phyloP scores from a whole-genome alignment of 805 yeast genomes.

The Candida ipomoeae region DNA sequence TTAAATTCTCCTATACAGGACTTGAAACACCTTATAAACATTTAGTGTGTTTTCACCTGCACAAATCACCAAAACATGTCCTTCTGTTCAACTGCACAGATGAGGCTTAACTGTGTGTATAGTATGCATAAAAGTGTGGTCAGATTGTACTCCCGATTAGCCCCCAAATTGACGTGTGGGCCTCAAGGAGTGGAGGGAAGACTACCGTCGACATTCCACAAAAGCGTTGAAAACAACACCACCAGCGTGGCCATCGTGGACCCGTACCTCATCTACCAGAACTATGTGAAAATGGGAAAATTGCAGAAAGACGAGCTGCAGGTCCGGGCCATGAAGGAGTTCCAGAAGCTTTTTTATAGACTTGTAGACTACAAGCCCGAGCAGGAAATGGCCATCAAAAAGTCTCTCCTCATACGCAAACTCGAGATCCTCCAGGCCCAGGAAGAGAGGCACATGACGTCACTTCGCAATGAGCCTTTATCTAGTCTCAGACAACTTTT shows the following conservation, averaged over 20 bases:
- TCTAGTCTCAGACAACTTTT: slow-evolving; percentile 16
- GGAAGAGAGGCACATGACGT: slow-evolving; percentile 16
- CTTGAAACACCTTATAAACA: too few species aligned
- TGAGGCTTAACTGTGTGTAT: too few species aligned
- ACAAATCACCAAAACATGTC: too few species aligned
- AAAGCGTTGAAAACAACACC: neutral
- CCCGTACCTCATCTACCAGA: slow-evolving; percentile 55
- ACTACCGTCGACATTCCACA: slow-evolving; percentile 19
- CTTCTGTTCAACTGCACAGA: too few species aligned
- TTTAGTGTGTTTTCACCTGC: too few species aligned
- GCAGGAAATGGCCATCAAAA: slow-evolving; percentile 40
- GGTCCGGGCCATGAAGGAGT: slow-evolving; percentile 56
- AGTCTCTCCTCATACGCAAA: slow-evolving; percentile 36
- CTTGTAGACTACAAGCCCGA: slow-evolving; percentile 59
- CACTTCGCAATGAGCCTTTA: slow-evolving; percentile 12
- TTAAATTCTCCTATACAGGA: neutral
- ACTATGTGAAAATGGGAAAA: slow-evolving; percentile 47
- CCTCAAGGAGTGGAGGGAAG: slow-evolving; percentile 40
- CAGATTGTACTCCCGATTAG: neutral
- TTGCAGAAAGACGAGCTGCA: slow-evolving; percentile 56
- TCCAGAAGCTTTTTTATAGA: slow-evolving; percentile 55
- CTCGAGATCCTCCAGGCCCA: slow-evolving; percentile 33
- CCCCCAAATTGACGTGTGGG: slow-evolving; percentile 19
- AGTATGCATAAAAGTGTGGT: too few species aligned
- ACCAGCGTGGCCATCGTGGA: slow-evolving; percentile 49